Evolutionary conservation across 1,284 basidiomycete genomes (phyloP), one percentile per base, ranked within the genome.

Genomic region (Heterobasidion irregulare): DNA sequence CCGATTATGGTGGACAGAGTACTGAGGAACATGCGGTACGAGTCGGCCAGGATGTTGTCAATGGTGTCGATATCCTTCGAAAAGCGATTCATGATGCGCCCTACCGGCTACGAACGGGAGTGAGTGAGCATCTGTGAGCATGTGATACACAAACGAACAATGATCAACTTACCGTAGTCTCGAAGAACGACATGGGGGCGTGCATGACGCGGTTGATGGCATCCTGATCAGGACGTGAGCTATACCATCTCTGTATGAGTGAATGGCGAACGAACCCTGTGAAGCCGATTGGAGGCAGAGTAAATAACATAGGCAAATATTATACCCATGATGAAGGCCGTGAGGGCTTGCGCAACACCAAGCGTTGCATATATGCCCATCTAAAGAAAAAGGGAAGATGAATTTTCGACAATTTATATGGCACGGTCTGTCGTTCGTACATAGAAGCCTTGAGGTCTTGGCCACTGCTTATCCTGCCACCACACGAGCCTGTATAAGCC

Each of bases 141-240:
- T 33, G 9, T 0, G 18, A 16, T 19, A 48, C n/a, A 2, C 15
- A 19, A 48, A 33, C 47, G 12, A 26, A 13, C 7, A 19, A 48
- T 13, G 16, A 19, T 12, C 0, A 8, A 12, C 12, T 33, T 59
- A 82, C 80, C 0, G 91, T 94, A 0, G 91, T 93, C 66, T 95
- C 93, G 64, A 93, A 94, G 75, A 93, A 94, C 5, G 82, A 82
- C 84, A 92, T 92, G 0, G 92, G 92, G 0, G 89, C 86, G 61
- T 82, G 77, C 72, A 84, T 78, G 45, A 92, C 77, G 34, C 83
- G 77, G 6, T 72, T 68, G 56, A 89, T 83, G 1, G 87, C 82
- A 47, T 67, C 69, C 74, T 79, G n/a, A 8, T 16, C 44, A 52
- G 15, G 10, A 10, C 18, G 57, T 34, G 55, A 46, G 13, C 41